Evolutionary conservation across 2,329 filamentous ascomycete species (phyloP).

Genomic region (Xenoacremonium recifei): DNA sequence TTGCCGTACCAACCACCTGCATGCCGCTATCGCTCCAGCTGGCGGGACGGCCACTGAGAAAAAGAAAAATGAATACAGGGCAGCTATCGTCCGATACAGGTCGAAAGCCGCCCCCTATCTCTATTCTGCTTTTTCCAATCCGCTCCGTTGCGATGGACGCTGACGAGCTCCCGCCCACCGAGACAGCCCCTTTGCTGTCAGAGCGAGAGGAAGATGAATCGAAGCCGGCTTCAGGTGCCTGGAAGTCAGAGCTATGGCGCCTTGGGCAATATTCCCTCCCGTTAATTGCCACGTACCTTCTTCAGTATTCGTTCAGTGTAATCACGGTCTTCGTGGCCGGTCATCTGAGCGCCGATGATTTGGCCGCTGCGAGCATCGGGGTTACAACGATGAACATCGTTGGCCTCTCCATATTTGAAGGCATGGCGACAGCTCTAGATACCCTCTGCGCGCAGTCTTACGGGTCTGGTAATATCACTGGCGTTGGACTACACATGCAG

Average conservation of each 20-base stretch:
- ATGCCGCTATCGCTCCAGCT: no score
- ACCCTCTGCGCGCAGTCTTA: slow-evolving; percentile 25
- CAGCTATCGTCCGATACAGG: no score
- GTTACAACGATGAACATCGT: slow-evolving; percentile 54
- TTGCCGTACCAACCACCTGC: no score
- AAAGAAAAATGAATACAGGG: no score
- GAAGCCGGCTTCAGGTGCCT: not conserved
- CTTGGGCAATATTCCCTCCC: slow-evolving; percentile 36
- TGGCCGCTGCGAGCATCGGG: slow-evolving; percentile 51
- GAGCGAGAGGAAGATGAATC: not conserved
- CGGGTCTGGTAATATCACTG: slow-evolving; percentile 39
- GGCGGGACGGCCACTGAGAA: no score
- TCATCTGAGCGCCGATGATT: slow-evolving; percentile 49
- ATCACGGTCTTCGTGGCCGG: slow-evolving; percentile 52
- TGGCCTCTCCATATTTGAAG: slow-evolving; percentile 42
- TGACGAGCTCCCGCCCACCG: slow-evolving; percentile 1
- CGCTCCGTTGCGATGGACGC: slow-evolving; percentile 10
- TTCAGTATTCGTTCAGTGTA: slow-evolving; percentile 52
- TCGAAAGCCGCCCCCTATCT: no score
- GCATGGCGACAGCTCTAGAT: slow-evolving; percentile 26
- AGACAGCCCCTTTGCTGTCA: slow-evolving; percentile 15
- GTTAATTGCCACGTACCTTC: slow-evolving; percentile 50
- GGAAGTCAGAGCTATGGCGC: slow-evolving; percentile 15
- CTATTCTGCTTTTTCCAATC: not conserved
- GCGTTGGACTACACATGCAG: slow-evolving; percentile 52